phyloP scores from a whole-genome alignment of 371 early-diverging fungal species.

The Mucor sp. region DNA sequence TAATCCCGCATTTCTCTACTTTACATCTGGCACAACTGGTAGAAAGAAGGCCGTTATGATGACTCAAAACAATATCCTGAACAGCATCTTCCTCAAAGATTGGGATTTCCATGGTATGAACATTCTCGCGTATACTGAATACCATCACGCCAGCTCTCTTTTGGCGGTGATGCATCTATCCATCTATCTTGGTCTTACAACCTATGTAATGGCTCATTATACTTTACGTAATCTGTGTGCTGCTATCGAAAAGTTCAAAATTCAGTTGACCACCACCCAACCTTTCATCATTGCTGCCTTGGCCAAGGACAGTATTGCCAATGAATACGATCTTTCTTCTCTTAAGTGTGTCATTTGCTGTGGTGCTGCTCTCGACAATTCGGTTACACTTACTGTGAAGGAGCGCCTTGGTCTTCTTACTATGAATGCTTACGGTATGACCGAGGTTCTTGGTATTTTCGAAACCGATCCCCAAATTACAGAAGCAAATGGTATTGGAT shows the following conservation, averaged over 20 bases:
- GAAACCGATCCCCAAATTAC: slow-evolving; percentile 21
- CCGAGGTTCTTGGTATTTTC: slow-evolving; percentile 39
- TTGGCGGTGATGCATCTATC: neutral
- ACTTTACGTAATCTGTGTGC: slow-evolving; percentile 53
- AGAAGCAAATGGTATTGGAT: slow-evolving; percentile 33
- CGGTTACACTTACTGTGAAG: slow-evolving; percentile 40
- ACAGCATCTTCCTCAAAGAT: neutral
- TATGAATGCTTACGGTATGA: slow-evolving; percentile 69
- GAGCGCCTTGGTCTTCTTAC: slow-evolving; percentile 46
- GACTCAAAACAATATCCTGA: slow-evolving; percentile 3
- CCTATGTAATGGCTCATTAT: slow-evolving; percentile 57
- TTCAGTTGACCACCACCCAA: slow-evolving; percentile 62
- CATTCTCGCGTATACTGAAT: slow-evolving; percentile 8
- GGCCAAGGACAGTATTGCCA: slow-evolving; percentile 55
- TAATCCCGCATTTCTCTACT: slow-evolving; percentile 23
- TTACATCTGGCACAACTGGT: slow-evolving; percentile 41
- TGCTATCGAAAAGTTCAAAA: slow-evolving; percentile 58
- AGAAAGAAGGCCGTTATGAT: slow-evolving; percentile 26
- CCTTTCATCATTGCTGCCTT: slow-evolving; percentile 62
- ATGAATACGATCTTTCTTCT: slow-evolving; percentile 61
- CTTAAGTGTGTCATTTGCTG: slow-evolving; percentile 58
- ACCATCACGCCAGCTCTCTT: slow-evolving; percentile 23
- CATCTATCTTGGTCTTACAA: neutral
- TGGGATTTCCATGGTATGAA: neutral
- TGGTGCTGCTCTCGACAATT: slow-evolving; percentile 76